phyloP scores from a whole-genome alignment of 305 asterid genomes.

The Solanum hybrid region DNA sequence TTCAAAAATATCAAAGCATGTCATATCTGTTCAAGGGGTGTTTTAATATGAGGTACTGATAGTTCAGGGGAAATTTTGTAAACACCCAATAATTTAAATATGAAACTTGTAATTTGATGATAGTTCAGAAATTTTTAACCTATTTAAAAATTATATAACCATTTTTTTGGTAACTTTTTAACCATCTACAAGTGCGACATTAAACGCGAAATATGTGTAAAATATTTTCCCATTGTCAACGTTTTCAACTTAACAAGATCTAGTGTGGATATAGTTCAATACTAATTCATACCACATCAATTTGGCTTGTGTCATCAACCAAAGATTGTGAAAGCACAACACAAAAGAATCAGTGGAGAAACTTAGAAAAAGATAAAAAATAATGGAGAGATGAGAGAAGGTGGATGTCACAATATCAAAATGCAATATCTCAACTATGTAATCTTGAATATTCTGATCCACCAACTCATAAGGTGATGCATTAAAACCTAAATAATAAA shows the following conservation, averaged over 20 bases:
- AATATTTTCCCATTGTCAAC: neutral
- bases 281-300: neutral
- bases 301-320: neutral
- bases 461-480: conserved; percentile 5
- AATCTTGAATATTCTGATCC: neutral
- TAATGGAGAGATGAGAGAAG: neutral
- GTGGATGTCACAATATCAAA: neutral
- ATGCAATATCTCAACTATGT: neutral
- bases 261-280: neutral
- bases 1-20: neutral
- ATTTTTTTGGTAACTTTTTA: neutral
- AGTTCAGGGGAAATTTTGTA: too few species aligned
- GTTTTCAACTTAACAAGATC: neutral
- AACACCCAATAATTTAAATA: too few species aligned
- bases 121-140: neutral
- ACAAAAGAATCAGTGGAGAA: neutral
- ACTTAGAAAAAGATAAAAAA: neutral
- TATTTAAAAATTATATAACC: too few species aligned
- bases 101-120: neutral
- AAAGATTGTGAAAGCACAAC: neutral
- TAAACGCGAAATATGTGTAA: neutral
- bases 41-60: too few species aligned
- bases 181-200: neutral
- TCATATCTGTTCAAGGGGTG: neutral
- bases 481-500: neutral